Base-by-base conservation (phyloP, 352 stramenopile species). In the Pythium folliculosum region DNA sequence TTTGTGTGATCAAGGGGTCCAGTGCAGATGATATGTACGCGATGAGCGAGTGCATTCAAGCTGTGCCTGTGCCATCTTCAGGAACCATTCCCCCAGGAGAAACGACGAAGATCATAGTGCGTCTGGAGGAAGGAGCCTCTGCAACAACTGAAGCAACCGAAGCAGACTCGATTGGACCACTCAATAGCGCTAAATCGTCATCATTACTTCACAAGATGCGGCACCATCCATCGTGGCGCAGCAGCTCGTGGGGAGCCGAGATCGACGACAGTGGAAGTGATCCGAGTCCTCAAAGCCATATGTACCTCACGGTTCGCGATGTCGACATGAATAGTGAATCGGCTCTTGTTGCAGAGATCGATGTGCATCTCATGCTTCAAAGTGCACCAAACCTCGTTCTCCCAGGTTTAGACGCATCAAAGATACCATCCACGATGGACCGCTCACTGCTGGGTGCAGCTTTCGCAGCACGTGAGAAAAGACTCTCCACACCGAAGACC, bases 231-330 rank as follows among this genome's bases (percentile, higher is more conserved):
- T 90, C 75, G 5, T 95, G 86, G 86, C 60, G 86, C 63, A 95
- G 84, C 56, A 95, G 91, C 61, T 95, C 86, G 13, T 95, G 86
- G 86, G 86, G 88, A 53, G 75, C 76, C 1, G 83, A 93, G 43
- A 61, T 78, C 17, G 64, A 69, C 10, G 81, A 91, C 48, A 63
- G 45, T 55, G 73, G 47, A 21, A 67, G 50, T 14, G 80, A 90
- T 9, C 69, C 75, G 17, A 85, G 62, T 63, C 69, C 69, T 10
- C 80, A 81, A 40, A 91, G 80, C 22, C 84, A 88, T 62, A 92
- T 95, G 86, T 89, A 82, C 60, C 65, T 95, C 50, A 89, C 75
- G 58, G 78, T 92, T 21, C 77, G 83, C 9, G 86, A 95, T 70
- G 76, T 81, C 17, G 83, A 95, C 40, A 78, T 86, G 65, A 83